phyloP scores from a whole-genome alignment of 495 filamentous ascomycete genomes.

The Xylaria bambusicola region DNA sequence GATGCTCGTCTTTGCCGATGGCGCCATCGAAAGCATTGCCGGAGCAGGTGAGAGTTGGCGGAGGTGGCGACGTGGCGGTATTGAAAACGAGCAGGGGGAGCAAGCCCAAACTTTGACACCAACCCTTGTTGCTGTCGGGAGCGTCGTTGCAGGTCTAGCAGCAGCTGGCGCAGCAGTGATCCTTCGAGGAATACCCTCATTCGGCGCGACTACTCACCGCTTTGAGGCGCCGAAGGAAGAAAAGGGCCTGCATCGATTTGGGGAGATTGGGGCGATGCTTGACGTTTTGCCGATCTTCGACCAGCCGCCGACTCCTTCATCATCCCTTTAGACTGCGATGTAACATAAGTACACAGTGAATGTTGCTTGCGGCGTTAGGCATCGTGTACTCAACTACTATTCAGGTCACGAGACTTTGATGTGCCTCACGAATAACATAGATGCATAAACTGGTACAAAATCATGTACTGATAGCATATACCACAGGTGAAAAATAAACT shows the following conservation, averaged over 20 bases:
- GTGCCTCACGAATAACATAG: too few species aligned
- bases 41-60: slow-evolving; percentile 29
- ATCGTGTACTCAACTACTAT: too few species aligned
- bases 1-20: slow-evolving; percentile 34
- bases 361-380: not conserved
- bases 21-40: slow-evolving; percentile 31
- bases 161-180: slow-evolving; percentile 27
- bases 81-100: slow-evolving; percentile 25
- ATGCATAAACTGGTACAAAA: not conserved
- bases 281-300: slow-evolving; percentile 22
- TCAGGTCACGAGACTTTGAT: too few species aligned
- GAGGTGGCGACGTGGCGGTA: slow-evolving; percentile 30
- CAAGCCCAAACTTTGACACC: slow-evolving; percentile 26
- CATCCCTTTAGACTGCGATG: not conserved
- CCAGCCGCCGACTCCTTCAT: not conserved
- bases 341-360: not conserved
- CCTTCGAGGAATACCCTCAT: slow-evolving; percentile 28
- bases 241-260: slow-evolving; percentile 33
- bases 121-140: slow-evolving; percentile 23
- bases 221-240: slow-evolving; percentile 28
- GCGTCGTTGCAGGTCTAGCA: slow-evolving; percentile 23
- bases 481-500: not conserved
- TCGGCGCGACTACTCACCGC: slow-evolving; percentile 37
- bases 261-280: slow-evolving; percentile 39
- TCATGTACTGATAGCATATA: not conserved